These are phyloP conservation scores for Stachybotrys chartarum DNA, from an alignment of 2,329 filamentous ascomycete genomes.

Conservation along the genomic window DNA sequence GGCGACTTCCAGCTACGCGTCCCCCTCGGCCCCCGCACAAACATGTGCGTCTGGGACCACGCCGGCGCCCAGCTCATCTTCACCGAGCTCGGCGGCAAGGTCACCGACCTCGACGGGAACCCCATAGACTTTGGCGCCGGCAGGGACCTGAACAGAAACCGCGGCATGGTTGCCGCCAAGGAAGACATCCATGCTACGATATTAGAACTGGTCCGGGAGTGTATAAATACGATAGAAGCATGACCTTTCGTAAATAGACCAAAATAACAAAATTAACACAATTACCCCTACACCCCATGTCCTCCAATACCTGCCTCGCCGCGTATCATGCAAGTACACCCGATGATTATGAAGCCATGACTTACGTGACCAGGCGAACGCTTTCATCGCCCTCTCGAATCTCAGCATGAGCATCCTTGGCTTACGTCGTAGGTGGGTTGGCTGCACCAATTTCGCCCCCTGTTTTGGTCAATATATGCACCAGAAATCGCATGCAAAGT, in stretches of 20 bases:
- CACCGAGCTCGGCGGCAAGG: conserved; percentile 44
- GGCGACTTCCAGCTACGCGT: conserved; percentile 26
- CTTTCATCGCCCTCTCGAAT: too few species aligned
- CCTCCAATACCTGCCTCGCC: too few species aligned
- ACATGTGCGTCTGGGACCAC: conserved; percentile 42
- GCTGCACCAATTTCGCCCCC: too few species aligned
- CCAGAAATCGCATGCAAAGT: too few species aligned
- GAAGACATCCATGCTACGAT: conserved; percentile 32
- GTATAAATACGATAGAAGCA: conserved; percentile 9
- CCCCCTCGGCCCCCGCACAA: conserved; percentile 10
- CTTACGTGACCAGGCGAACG: too few species aligned
- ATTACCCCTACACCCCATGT: too few species aligned
- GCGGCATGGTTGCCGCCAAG: conserved; percentile 36
- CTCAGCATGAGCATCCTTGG: too few species aligned
- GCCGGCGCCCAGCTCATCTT: conserved; percentile 51
- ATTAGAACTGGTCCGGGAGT: conserved; percentile 20
- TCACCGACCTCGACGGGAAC: conserved; percentile 39
- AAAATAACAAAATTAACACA: background rate
- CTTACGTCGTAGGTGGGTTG: too few species aligned
- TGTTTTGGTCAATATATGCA: too few species aligned
- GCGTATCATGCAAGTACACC: too few species aligned
- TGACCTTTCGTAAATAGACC: conserved; percentile 5
- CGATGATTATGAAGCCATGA: too few species aligned
- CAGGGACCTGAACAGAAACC: conserved; percentile 22
- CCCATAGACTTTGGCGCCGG: conserved; percentile 28